Evolutionary conservation across 352 stramenopile species (phyloP), one percentile per base, ranked within the genome.

Genomic region (Phytophthora ohioensis): DNA sequence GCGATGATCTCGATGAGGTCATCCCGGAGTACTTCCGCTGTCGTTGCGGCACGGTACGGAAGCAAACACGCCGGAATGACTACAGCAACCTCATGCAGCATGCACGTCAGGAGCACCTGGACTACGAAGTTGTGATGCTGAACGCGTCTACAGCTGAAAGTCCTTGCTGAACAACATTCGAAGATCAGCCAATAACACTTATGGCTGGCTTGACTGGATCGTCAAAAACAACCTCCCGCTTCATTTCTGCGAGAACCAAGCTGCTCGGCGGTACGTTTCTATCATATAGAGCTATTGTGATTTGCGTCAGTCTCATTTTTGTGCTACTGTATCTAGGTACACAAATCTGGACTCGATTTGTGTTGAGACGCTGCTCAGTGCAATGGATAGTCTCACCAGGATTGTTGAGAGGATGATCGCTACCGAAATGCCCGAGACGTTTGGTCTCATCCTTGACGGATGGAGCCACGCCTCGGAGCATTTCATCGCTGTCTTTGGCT

Each of bases 401-500:
- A 30, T 60, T 51, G 53, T 60, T 17, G 27, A 60, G 10, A 36
- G 53, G 10, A 17, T 0, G 0, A 60, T 60, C 13, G 53, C 38
- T 13, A 11, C 48, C 5, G 47, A 60, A 17, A 54, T 47, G 39
- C 11, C 39, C 5, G 39, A 3, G 4, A 0, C 4, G 12, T 45
- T 45, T 45, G 39, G 39, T n/a, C 39, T 45, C 12, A 45, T 45
- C 12, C 3, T 45, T 6, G 39, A 45, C 39, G 39, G 39, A 3
- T 69, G 15, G 41, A 63, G 32, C 35, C 61, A 69, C 32, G 34
- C n/a, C 4, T 69, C 34, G 7, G 49, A 62, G 39, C n/a, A 56
- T 9, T 69, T 56, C 51, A 17, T 62, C 31, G 61, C 61, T 5
- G 45, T 63, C 30, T 69, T 69, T 5, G n/a, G 32, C 17, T 57